These are phyloP conservation scores for Aegle marmelos DNA, from an alignment of 345 rosid species.

Conservation along the genomic window DNA sequence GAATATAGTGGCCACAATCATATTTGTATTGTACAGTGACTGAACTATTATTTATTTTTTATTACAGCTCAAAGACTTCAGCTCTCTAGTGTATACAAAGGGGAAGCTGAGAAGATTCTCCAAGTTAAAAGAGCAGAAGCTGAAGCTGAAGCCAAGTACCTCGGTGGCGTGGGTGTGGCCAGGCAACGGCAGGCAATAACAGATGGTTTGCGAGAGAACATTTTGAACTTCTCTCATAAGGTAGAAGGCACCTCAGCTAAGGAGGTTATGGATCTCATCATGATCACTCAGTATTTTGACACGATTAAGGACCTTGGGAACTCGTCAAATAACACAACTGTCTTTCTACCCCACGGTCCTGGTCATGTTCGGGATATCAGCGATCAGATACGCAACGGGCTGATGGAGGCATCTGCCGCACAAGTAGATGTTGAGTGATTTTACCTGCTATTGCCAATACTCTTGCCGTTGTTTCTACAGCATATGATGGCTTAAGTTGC, in stretches of 20 bases:
- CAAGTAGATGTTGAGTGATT: conserved; percentile 25
- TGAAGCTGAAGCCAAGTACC: conserved; percentile 91
- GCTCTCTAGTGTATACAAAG: conserved; percentile 98
- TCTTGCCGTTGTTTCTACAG: neutral
- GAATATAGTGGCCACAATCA: neutral
- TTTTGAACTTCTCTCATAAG: conserved; percentile 84
- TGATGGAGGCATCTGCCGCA: conserved; percentile 82
- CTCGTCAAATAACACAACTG: conserved; percentile 90
- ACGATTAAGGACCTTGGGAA: conserved; percentile 89
- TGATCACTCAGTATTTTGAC: conserved; percentile 97
- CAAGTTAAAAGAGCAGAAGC: conserved; percentile 92
- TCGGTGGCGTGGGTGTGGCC: conserved; percentile 97
- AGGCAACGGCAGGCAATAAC: conserved; percentile 98
- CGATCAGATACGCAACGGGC: conserved; percentile 83
- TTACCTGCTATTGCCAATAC: neutral
- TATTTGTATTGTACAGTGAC: neutral
- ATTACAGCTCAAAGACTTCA: conserved; percentile 93
- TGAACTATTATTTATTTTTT: conserved; percentile 9
- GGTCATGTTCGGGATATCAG: conserved; percentile 89
- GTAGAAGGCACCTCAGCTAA: conserved; percentile 87
- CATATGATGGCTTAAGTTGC: neutral
- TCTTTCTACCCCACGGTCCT: conserved; percentile 96
- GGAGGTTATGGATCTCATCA: conserved; percentile 97
- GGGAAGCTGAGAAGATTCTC: conserved; percentile 94
- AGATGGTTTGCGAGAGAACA: conserved; percentile 94